Conservation (phyloP, 2,329 filamentous ascomycete species). For the Xylaria digitata region DNA sequence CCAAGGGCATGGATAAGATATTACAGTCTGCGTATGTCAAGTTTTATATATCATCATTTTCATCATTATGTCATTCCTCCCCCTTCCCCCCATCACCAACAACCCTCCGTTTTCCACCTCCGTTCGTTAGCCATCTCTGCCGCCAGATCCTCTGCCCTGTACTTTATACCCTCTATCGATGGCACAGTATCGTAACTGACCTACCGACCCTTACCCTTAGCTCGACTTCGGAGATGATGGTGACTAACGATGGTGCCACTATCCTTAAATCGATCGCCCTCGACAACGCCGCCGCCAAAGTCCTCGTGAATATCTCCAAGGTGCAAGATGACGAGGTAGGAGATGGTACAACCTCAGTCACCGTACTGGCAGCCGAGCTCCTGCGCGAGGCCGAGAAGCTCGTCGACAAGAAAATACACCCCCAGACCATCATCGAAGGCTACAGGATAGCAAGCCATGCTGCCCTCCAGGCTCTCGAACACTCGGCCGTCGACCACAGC, state of each 20-base stretch:
- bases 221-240: constrained; percentile 96
- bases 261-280: constrained; percentile 98
- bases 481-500: constrained; percentile 90
- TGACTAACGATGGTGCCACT: constrained; percentile 98
- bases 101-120: background rate
- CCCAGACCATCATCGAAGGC: constrained; percentile 98
- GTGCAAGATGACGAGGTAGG: constrained; percentile 99
- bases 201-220: constrained; percentile 56
- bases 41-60: background rate
- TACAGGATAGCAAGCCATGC: constrained; percentile 96
- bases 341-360: constrained; percentile 97
- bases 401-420: constrained; percentile 98
- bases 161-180: background rate
- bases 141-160: background rate
- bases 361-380: constrained; percentile 93
- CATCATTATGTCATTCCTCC: no score
- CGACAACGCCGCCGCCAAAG: constrained; percentile 97
- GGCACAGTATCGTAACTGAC: constrained; percentile 18
- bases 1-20: constrained; percentile 99
- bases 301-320: constrained; percentile 98
- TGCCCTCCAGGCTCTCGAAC: constrained; percentile 84
- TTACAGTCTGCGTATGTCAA: constrained; percentile 86
- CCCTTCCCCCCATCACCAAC: background rate
- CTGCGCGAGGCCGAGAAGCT: constrained; percentile 96
- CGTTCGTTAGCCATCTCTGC: background rate